Evolutionary conservation across 73 alveolate species (phyloP).

Genomic region (Paramecium tetraurelia): DNA sequence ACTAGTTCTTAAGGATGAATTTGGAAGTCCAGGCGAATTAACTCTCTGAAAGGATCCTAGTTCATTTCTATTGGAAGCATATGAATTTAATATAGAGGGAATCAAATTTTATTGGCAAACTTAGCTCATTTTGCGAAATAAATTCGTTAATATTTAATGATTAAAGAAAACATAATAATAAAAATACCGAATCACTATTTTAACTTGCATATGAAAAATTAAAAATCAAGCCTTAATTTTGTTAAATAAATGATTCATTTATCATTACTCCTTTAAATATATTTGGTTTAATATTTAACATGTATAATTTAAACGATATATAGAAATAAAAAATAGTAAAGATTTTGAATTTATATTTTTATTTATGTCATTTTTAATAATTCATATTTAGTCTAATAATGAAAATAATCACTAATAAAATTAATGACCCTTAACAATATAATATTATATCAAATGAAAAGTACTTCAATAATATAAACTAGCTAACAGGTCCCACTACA

Average conservation of each 20-base stretch:
- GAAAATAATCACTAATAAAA: background rate
- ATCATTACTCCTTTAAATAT: background rate
- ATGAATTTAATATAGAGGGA: background rate
- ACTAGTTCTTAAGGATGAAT: background rate
- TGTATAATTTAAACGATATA: background rate
- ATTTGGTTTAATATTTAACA: too few relatives aligned
- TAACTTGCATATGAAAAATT: background rate
- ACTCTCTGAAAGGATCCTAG: background rate
- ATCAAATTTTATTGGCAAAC: background rate
- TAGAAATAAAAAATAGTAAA: background rate
- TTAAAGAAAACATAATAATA: background rate
- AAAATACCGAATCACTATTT: background rate
- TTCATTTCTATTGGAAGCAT: background rate
- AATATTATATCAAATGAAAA: constrained; percentile 21
- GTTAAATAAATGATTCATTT: background rate
- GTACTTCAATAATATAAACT: constrained; percentile 3
- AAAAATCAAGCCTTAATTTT: too few relatives aligned
- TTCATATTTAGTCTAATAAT: constrained; percentile 16
- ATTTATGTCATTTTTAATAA: background rate
- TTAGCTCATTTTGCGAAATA: background rate
- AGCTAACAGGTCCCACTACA: background rate
- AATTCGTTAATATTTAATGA: background rate
- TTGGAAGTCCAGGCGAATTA: constrained; percentile 45
- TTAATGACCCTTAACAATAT: background rate
- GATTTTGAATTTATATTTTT: background rate